A percentile compares a stretch with the other conserved stretches of the same genome.
These are phyloP conservation scores for Coffea eugenioides DNA, from an alignment of 257 asterid genomes.

Conservation along the genomic window DNA sequence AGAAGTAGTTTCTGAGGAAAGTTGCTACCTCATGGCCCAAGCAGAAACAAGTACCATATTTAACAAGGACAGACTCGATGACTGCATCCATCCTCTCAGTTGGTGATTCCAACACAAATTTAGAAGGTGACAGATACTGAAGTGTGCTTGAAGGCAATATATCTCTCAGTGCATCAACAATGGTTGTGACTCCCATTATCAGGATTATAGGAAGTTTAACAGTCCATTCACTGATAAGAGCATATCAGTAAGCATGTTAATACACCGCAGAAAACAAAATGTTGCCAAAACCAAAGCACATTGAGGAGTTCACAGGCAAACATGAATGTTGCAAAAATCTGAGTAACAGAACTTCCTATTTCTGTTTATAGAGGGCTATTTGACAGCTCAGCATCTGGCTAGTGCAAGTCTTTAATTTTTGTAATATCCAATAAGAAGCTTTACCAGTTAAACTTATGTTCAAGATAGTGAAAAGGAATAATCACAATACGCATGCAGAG, in stretches of 20 bases:
- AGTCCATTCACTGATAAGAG: conserved; percentile 81
- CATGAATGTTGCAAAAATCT: background rate
- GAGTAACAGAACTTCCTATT: background rate
- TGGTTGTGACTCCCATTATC: conserved; percentile 87
- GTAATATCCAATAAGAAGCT: background rate
- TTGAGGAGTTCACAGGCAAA: background rate
- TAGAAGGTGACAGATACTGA: conserved; percentile 50
- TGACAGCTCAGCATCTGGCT: background rate
- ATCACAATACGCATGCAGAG: background rate
- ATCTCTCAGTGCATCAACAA: conserved; percentile 59
- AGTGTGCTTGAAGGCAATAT: conserved; percentile 55
- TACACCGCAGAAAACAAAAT: conserved; percentile 15
- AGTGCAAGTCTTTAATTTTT: background rate
- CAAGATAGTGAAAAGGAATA: background rate
- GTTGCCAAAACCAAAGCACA: conserved; percentile 12
- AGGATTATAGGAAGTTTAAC: conserved; percentile 72
- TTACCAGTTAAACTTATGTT: background rate
- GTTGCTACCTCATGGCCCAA: conserved; percentile 65
- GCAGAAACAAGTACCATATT: conserved; percentile 52
- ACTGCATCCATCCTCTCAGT: conserved; percentile 81
- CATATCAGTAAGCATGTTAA: conserved; percentile 23
- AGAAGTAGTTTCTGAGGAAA: conserved; percentile 75
- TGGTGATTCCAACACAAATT: conserved; percentile 73
- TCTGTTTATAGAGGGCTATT: background rate
- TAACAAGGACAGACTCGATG: conserved; percentile 67